These are phyloP conservation scores for Botryotinia calthae DNA, from an alignment of 2,329 filamentous ascomycete species.

Conservation along the genomic window DNA sequence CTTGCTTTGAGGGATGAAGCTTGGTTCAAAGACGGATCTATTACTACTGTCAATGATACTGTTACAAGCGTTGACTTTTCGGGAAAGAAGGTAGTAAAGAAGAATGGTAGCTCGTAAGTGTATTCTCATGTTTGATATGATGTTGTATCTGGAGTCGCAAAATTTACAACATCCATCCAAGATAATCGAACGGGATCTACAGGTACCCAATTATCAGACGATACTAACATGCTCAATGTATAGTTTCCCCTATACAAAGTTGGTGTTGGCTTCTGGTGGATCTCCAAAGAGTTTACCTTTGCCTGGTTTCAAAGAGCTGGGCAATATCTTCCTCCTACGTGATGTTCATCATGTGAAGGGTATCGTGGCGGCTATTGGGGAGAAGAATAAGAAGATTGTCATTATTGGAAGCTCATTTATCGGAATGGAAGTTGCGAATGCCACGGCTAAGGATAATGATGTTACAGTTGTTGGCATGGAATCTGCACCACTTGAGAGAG, in stretches of 20 bases:
- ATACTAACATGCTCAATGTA: neutral
- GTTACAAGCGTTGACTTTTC: constrained; percentile 76
- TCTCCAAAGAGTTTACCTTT: constrained; percentile 72
- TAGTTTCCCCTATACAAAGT: constrained; percentile 71
- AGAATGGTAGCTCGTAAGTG: constrained; percentile 58
- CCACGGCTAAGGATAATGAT: constrained; percentile 73
- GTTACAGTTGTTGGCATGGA: constrained; percentile 91
- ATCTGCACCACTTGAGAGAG: constrained; percentile 74
- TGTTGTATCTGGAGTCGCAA: neutral
- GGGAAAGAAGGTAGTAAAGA: constrained; percentile 70
- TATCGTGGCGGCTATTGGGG: constrained; percentile 76
- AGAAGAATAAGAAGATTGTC: constrained; percentile 87
- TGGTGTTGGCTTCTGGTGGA: constrained; percentile 87
- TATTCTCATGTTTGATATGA: no score
- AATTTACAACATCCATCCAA: neutral
- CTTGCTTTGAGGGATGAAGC: constrained; percentile 71
- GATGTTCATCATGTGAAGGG: constrained; percentile 72
- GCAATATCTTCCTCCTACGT: constrained; percentile 84
- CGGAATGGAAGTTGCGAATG: constrained; percentile 94
- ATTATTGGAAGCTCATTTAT: constrained; percentile 94
- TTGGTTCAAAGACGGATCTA: constrained; percentile 67
- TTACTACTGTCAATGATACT: constrained; percentile 58
- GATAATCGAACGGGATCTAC: neutral
- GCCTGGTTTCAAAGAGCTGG: constrained; percentile 79
- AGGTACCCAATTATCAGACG: neutral